phyloP scores from a whole-genome alignment of 192 early-diverging fungal species.

The Linnemannia schmuckeri region DNA sequence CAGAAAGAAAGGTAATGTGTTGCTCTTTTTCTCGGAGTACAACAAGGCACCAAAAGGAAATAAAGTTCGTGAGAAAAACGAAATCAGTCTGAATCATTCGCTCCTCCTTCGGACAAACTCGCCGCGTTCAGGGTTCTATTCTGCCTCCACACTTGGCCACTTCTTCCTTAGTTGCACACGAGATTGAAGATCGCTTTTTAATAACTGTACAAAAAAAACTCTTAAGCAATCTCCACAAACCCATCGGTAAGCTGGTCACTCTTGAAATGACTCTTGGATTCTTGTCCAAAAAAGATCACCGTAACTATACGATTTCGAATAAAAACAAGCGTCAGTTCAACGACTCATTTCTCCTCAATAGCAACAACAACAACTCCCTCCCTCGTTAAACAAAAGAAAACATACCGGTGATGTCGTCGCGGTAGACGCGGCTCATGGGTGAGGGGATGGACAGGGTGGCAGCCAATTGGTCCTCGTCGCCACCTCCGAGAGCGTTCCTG shows the following conservation, averaged over 20 bases:
- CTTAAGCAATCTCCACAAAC: conserved; percentile 42
- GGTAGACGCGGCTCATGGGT: conserved; percentile 74
- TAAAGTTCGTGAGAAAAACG: neutral
- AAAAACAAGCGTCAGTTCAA: neutral
- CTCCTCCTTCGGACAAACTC: neutral
- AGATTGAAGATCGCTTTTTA: neutral
- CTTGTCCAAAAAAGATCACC: conserved; percentile 48
- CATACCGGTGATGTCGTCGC: conserved; percentile 86
- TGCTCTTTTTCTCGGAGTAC: neutral
- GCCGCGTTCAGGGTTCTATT: neutral
- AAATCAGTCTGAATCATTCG: neutral
- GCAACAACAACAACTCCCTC: no score
- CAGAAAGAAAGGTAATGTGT: neutral
- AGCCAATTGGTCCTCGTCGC: conserved; percentile 71
- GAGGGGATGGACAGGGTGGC: conserved; percentile 76
- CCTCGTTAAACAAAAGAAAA: neutral
- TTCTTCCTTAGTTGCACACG: neutral
- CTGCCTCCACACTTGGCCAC: neutral
- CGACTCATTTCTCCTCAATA: neutral
- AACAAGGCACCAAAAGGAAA: neutral
- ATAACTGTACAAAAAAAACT: neutral
- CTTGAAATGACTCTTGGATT: conserved; percentile 14
- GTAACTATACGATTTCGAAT: conserved; percentile 23
- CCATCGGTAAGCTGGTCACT: conserved; percentile 28
- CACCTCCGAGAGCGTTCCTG: conserved; percentile 72